Conservation (phyloP, 177 flowering plant species). For the Tripterygium wilfordii region DNA sequence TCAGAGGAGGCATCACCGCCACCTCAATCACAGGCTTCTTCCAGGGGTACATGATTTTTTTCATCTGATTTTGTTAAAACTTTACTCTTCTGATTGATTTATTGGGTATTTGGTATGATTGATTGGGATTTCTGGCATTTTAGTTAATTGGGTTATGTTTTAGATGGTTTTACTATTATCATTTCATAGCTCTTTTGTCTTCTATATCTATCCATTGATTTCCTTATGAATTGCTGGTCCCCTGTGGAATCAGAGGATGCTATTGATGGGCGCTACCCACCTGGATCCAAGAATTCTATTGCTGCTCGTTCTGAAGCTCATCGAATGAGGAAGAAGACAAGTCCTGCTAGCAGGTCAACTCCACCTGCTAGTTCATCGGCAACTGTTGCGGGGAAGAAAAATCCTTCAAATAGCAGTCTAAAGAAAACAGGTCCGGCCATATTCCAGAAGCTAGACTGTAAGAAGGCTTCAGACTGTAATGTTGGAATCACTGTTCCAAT, state of each 20-base stretch:
- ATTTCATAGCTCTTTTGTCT: too few relatives aligned
- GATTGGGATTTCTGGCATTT: too few relatives aligned
- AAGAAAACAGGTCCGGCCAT: conserved; percentile 29
- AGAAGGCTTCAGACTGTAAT: conserved; percentile 46
- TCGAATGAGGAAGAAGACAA: conserved; percentile 19
- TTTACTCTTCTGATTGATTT: too few relatives aligned
- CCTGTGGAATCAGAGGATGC: conserved; percentile 40
- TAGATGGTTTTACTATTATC: too few relatives aligned
- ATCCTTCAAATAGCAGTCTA: conserved; percentile 27
- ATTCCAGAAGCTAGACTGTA: conserved; percentile 32
- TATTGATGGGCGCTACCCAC: conserved; percentile 44
- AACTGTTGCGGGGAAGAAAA: conserved; percentile 35
- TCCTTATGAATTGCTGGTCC: not conserved
- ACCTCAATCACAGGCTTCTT: conserved; percentile 42
- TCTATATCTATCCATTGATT: too few relatives aligned
- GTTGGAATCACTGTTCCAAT: conserved; percentile 34
- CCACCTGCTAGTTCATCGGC: conserved; percentile 35
- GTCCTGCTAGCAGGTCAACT: conserved; percentile 24
- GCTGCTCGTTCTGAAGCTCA: conserved; percentile 21
- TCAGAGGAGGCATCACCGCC: conserved; percentile 50
- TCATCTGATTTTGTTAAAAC: too few relatives aligned
- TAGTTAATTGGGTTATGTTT: too few relatives aligned
- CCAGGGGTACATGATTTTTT: conserved; percentile 55
- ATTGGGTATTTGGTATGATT: too few relatives aligned
- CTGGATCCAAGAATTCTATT: conserved; percentile 26